Conservation (phyloP, 306 rosid species). For the Castanea sativa region DNA sequence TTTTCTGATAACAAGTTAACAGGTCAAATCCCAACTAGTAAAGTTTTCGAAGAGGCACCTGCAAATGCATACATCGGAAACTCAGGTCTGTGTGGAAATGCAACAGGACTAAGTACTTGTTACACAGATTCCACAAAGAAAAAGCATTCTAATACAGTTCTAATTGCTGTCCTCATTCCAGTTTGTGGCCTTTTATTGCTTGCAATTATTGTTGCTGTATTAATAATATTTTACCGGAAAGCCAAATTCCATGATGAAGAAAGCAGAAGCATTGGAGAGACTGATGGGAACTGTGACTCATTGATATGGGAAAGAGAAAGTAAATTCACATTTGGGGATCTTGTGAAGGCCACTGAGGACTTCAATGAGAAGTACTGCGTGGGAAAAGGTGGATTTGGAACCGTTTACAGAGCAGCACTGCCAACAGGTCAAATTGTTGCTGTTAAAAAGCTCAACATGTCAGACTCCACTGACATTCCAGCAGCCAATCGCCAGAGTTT, state of each 20-base stretch:
- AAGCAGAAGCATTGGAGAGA: slow-evolving; percentile 8
- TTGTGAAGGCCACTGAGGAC: slow-evolving; percentile 55
- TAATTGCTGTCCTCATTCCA: slow-evolving; percentile 48
- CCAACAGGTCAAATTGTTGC: slow-evolving; percentile 49
- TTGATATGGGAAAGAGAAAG: slow-evolving; percentile 40
- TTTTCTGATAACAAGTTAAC: slow-evolving; percentile 61
- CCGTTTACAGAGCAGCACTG: slow-evolving; percentile 51
- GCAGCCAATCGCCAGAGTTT: slow-evolving; percentile 43
- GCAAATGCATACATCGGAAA: slow-evolving; percentile 49
- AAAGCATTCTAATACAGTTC: slow-evolving; percentile 31
- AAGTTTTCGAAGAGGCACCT: slow-evolving; percentile 31
- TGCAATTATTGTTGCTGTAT: slow-evolving; percentile 14
- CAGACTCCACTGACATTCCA: slow-evolving; percentile 44
- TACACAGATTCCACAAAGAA: background rate
- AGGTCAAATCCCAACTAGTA: slow-evolving; percentile 47
- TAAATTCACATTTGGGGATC: slow-evolving; percentile 39
- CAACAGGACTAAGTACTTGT: slow-evolving; percentile 34
- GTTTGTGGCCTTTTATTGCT: slow-evolving; percentile 31
- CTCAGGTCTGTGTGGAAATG: slow-evolving; percentile 51
- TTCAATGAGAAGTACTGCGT: slow-evolving; percentile 55
- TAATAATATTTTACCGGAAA: background rate
- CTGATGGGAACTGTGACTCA: background rate
- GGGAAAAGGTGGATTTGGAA: slow-evolving; percentile 76
- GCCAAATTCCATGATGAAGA: slow-evolving; percentile 26
- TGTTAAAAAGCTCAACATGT: slow-evolving; percentile 47